phyloP scores from a whole-genome alignment of 805 yeast genomes.

The Yamadazyma sp. region DNA sequence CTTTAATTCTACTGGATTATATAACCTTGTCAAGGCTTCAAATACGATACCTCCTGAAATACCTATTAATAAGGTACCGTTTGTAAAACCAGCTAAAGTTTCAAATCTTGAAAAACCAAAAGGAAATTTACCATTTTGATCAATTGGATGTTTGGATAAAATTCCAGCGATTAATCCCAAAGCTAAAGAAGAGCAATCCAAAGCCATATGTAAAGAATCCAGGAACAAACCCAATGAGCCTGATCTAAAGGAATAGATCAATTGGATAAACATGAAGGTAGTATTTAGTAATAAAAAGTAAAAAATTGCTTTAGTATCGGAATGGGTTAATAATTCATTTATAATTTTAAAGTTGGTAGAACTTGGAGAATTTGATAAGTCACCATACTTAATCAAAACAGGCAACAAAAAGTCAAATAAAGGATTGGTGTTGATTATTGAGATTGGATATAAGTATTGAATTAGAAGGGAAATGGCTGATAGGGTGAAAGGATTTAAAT shows the following conservation, averaged over 20 bases:
- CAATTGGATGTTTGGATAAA: slow-evolving; percentile 35
- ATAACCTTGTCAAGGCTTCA: slow-evolving; percentile 80
- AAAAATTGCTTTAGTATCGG: slow-evolving; percentile 84
- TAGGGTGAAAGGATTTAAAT: slow-evolving; percentile 1
- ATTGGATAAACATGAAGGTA: slow-evolving; percentile 91
- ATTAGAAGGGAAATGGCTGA: slow-evolving; percentile 1
- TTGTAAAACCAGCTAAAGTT: slow-evolving; percentile 92
- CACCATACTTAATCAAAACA: slow-evolving; percentile 1
- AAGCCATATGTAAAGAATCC: slow-evolving; percentile 93
- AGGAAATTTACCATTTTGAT: slow-evolving; percentile 69
- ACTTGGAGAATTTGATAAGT: not conserved
- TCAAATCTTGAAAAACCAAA: slow-evolving; percentile 84
- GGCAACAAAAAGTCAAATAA: slow-evolving; percentile 4
- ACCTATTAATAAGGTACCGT: slow-evolving; percentile 83
- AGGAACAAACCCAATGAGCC: slow-evolving; percentile 88
- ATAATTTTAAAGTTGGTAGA: slow-evolving; percentile 4
- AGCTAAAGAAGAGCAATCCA: slow-evolving; percentile 88
- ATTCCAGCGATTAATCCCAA: slow-evolving; percentile 87
- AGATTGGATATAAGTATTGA: slow-evolving; percentile 4
- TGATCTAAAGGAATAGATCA: slow-evolving; percentile 87
- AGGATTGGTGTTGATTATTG: slow-evolving; percentile 1
- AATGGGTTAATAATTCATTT: slow-evolving; percentile 31
- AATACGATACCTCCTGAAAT: slow-evolving; percentile 85
- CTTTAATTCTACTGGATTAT: slow-evolving; percentile 72
- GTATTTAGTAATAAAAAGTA: slow-evolving; percentile 82